phyloP scores from a whole-genome alignment of 1,284 basidiomycete genomes.

The Amylostereum areolatum region DNA sequence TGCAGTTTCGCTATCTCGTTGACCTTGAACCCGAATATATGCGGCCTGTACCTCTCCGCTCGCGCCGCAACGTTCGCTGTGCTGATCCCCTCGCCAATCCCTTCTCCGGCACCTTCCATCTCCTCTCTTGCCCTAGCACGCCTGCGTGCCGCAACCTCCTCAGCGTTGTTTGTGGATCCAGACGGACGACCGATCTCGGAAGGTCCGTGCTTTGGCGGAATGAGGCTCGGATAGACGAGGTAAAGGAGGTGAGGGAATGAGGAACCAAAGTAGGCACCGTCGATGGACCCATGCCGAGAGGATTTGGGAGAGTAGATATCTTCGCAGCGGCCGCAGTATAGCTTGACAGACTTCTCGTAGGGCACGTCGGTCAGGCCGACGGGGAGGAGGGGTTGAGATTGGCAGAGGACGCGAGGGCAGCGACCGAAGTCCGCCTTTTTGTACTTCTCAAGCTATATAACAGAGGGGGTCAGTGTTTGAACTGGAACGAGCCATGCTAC shows the following conservation, averaged over 20 bases:
- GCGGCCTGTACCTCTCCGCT: slow-evolving; percentile 84
- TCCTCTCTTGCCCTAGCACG: slow-evolving; percentile 24
- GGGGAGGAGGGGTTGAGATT: slow-evolving; percentile 88
- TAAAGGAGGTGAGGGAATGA: slow-evolving; percentile 95
- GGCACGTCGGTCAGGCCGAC: slow-evolving; percentile 91
- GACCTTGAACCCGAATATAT: slow-evolving; percentile 92
- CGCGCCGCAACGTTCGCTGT: slow-evolving; percentile 80
- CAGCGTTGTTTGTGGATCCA: slow-evolving; percentile 27
- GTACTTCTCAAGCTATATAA: slow-evolving; percentile 84
- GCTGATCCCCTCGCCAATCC: slow-evolving; percentile 56
- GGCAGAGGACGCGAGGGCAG: slow-evolving; percentile 91
- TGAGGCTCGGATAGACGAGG: slow-evolving; percentile 89
- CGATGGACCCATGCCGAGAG: slow-evolving; percentile 90
- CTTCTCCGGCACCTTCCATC: slow-evolving; percentile 45
- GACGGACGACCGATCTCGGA: slow-evolving; percentile 32
- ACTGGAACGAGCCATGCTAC: not conserved
- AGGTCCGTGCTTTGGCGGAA: slow-evolving; percentile 76
- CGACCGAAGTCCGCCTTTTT: slow-evolving; percentile 95
- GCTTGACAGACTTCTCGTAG: slow-evolving; percentile 94
- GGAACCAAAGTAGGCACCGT: slow-evolving; percentile 95
- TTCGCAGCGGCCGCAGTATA: slow-evolving; percentile 95
- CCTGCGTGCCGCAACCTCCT: slow-evolving; percentile 6
- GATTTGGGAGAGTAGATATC: slow-evolving; percentile 96
- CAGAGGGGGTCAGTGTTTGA: slow-evolving; percentile 5
- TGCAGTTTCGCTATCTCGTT: slow-evolving; percentile 90